These are phyloP conservation scores for Colletotrichum sp. DNA, from an alignment of 2,329 filamentous ascomycete species.

Conservation along the genomic window DNA sequence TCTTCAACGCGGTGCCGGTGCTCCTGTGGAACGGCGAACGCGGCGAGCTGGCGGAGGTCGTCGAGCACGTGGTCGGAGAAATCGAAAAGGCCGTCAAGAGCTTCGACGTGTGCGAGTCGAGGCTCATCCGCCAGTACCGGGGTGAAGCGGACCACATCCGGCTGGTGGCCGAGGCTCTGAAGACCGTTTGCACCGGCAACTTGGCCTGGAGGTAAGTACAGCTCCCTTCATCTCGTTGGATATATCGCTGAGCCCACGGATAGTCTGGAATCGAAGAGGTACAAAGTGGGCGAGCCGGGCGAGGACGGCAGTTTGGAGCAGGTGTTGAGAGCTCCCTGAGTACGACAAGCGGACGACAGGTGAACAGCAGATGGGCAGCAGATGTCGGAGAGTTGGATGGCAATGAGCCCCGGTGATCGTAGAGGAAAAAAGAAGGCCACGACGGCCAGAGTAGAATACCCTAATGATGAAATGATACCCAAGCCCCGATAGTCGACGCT, in stretches of 20 bases:
- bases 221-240: not conserved
- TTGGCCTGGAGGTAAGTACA: constrained; percentile 14
- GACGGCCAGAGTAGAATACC: not conserved
- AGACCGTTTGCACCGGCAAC: constrained; percentile 18
- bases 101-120: constrained; percentile 8
- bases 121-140: not conserved
- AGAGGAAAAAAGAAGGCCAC: not conserved
- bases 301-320: constrained; percentile 8
- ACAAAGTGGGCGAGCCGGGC: not conserved
- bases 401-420: not conserved
- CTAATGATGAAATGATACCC: constrained; percentile 18
- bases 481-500: not conserved
- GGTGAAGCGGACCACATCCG: not conserved
- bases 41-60: not conserved
- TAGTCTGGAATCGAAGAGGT: constrained; percentile 8
- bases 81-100: constrained; percentile 7
- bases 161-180: constrained; percentile 1
- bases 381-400: not conserved
- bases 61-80: constrained; percentile 3
- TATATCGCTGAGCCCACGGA: not conserved
- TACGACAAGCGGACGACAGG: not conserved
- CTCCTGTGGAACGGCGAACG: not conserved
- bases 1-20: constrained; percentile 12
- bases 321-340: not conserved
- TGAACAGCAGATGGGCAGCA: not conserved